Evolutionary conservation across 1,139 yeast genomes (phyloP).

Genomic region (Diutina ranongensis): DNA sequence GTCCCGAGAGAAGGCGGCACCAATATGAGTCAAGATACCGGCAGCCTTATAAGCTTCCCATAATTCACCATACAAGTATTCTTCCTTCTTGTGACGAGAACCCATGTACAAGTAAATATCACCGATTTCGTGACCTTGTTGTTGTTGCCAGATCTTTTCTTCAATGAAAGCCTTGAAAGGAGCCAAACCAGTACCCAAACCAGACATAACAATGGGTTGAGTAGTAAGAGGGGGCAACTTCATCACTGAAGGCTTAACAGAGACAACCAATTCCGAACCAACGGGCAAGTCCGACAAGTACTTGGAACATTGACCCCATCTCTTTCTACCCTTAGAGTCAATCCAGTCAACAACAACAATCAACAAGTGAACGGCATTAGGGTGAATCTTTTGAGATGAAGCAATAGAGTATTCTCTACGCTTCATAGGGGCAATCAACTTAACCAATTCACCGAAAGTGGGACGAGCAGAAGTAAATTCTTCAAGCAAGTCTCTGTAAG

Average conservation of each 20-base stretch:
- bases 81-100: conserved; percentile 92
- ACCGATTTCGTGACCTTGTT: conserved; percentile 84
- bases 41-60: conserved; percentile 96
- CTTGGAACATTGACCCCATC: conserved; percentile 93
- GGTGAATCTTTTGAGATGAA: conserved; percentile 86
- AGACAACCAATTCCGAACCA: conserved; percentile 84
- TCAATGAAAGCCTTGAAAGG: conserved; percentile 97
- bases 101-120: conserved; percentile 84
- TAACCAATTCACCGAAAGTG: conserved; percentile 55
- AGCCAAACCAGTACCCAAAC: conserved; percentile 96
- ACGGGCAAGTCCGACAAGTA: conserved; percentile 66
- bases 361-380: conserved; percentile 81
- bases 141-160: conserved; percentile 88
- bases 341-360: conserved; percentile 97
- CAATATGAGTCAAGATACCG: conserved; percentile 85
- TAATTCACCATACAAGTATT: conserved; percentile 89
- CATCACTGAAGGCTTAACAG: conserved; percentile 96
- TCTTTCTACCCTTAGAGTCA: conserved; percentile 72
- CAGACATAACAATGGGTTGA: conserved; percentile 94
- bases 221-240: conserved; percentile 79
- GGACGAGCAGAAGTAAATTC: conserved; percentile 83
- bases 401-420: conserved; percentile 99
- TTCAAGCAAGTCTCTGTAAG: conserved; percentile 72
- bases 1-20: conserved; percentile 98
- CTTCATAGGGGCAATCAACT: conserved; percentile 74